Evolutionary conservation across 2,329 filamentous ascomycete species (phyloP).

Genomic region (Fusarium sulawesiense): DNA sequence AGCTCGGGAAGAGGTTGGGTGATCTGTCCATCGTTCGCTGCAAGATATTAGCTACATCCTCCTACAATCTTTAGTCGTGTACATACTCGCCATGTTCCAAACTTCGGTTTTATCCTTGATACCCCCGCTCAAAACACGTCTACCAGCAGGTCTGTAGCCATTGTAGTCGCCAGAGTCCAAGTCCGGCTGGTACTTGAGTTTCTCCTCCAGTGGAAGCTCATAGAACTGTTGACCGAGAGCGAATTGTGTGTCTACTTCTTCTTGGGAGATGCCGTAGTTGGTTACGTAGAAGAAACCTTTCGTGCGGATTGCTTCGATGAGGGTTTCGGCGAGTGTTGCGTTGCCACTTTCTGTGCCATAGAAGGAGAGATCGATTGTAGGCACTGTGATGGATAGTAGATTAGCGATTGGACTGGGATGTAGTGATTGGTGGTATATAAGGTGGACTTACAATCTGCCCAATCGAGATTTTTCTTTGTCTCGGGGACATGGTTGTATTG

Average conservation of each 20-base stretch:
- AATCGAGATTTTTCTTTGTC: slow-evolving; percentile 52
- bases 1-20: slow-evolving; percentile 37
- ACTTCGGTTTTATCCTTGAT: slow-evolving; percentile 55
- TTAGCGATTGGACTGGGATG: not conserved
- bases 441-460: slow-evolving; percentile 50
- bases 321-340: slow-evolving; percentile 42
- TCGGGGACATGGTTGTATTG: slow-evolving; percentile 52
- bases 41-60: fast-evolving
- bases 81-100: slow-evolving; percentile 54
- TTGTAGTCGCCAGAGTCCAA: slow-evolving; percentile 66
- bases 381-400: slow-evolving; percentile 31
- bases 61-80: not conserved
- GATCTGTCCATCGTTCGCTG: slow-evolving; percentile 48
- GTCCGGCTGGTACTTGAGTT: slow-evolving; percentile 64
- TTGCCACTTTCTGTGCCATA: slow-evolving; percentile 51
- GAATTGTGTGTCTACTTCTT: slow-evolving; percentile 69
- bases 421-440: not conserved
- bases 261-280: slow-evolving; percentile 70
- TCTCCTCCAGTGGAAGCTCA: slow-evolving; percentile 66
- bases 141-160: slow-evolving; percentile 63
- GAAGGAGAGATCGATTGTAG: slow-evolving; percentile 50
- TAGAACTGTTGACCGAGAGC: slow-evolving; percentile 67
- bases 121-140: slow-evolving; percentile 50
- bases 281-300: slow-evolving; percentile 56
- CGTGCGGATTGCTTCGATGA: slow-evolving; percentile 51